Evolutionary conservation across 2,329 filamentous ascomycete genomes (phyloP), one percentile per base, ranked within the genome.

Genomic region (Volutella citrinella): DNA sequence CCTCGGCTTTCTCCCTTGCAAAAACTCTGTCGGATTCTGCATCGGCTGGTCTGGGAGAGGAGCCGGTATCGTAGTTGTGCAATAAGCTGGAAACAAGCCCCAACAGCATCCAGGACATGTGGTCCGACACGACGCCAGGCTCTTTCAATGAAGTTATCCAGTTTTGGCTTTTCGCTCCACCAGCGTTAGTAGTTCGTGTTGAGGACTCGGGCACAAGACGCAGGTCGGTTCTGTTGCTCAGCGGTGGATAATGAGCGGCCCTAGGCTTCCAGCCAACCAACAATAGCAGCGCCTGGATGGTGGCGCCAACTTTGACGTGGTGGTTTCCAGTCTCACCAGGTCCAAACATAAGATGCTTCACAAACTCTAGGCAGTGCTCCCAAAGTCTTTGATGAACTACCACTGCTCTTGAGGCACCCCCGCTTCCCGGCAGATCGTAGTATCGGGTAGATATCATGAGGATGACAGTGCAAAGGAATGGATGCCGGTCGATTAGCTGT

Each of bases 51-150:
- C n/a, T n/a, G n/a, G n/a, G n/a, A n/a, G n/a, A n/a, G n/a, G n/a
- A n/a, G n/a, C n/a, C n/a, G n/a, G n/a, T n/a, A n/a, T n/a, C n/a
- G n/a, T n/a, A n/a, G n/a, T n/a, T n/a, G n/a, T n/a, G n/a, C n/a
- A n/a, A n/a, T n/a, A n/a, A n/a, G n/a, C n/a, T n/a, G n/a, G n/a
- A n/a, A n/a, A n/a, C n/a, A n/a, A n/a, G n/a, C 8, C 74, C 74
- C 24, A 78, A 64, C 14, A 77, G 47, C 68, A 76, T 78, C 74
- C 74, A 78, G 1, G 74, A 77, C 73, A 78, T 78, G 4, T 73
- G 74, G 13, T 46, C 45, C 0, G 70, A 77, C 35, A 70, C 59
- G 38, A 68, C 68, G 3, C 73, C 69, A 3, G 73, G 72, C n/a
- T n/a, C n/a, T n/a, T n/a, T n/a, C n/a, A n/a, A n/a, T n/a, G n/a